These are phyloP conservation scores for Eucalyptus melliodora DNA, from an alignment of 345 rosid genomes.

Conservation along the genomic window DNA sequence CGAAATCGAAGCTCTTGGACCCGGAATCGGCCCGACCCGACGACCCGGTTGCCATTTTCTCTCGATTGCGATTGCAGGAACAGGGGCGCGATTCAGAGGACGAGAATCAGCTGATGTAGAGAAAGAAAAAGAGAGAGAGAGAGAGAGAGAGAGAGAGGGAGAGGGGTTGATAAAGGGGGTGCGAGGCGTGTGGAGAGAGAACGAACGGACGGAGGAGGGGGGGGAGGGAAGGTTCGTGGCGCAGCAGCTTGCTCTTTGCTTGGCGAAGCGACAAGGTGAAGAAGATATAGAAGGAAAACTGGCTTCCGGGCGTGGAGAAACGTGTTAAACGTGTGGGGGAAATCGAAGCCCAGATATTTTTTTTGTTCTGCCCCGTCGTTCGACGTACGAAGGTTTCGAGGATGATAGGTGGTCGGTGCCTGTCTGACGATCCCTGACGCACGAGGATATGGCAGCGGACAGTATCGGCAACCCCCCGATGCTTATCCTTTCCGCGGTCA, in stretches of 20 bases:
- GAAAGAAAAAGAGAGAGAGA: neutral
- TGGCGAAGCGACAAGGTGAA: neutral
- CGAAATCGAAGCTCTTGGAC: conserved; percentile 81
- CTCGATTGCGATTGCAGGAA: neutral
- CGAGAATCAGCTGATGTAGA: neutral
- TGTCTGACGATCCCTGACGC: neutral
- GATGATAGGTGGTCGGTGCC: neutral
- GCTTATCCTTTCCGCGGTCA: neutral
- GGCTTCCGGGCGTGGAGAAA: neutral
- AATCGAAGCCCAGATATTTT: neutral
- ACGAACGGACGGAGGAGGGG: neutral
- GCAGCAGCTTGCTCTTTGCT: neutral
- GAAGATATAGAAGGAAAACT: neutral
- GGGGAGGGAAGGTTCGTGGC: neutral
- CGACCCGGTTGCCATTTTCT: conserved; percentile 73
- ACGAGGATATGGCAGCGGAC: neutral
- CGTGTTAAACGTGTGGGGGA: neutral
- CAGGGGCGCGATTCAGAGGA: neutral
- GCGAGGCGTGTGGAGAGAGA: neutral
- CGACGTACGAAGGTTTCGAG: neutral
- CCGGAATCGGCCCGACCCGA: conserved; percentile 54
- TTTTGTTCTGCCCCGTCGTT: neutral
- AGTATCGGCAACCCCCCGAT: neutral
- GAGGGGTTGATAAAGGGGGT: neutral
- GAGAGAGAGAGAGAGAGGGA: neutral